Evolutionary conservation across 345 rosid species (phyloP).

Genomic region (Durio zibethinus): DNA sequence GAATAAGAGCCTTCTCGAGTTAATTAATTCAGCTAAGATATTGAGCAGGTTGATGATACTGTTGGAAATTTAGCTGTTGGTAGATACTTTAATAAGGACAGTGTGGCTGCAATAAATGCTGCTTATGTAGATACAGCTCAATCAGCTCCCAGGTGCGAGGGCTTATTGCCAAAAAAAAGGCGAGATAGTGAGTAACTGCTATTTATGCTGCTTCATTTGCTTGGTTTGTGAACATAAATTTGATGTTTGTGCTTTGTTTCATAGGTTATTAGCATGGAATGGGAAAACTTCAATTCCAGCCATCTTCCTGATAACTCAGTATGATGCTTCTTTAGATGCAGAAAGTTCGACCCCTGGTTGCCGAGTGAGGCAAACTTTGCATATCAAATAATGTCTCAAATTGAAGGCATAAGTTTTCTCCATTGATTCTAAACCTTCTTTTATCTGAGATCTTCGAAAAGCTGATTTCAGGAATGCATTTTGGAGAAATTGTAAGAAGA

Average conservation of each 20-base stretch:
- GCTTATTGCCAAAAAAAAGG: constrained; percentile 32
- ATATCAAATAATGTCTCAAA: background rate
- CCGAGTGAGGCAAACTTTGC: constrained; percentile 29
- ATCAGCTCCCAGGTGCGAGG: constrained; percentile 38
- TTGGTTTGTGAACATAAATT: background rate
- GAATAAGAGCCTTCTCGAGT: background rate
- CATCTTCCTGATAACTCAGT: constrained; percentile 54
- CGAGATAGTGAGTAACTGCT: constrained; percentile 37
- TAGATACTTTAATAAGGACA: constrained; percentile 49
- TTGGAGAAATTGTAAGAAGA: constrained; percentile 78
- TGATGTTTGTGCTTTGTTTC: background rate
- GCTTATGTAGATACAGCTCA: constrained; percentile 47
- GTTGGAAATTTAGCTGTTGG: constrained; percentile 63
- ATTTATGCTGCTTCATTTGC: background rate
- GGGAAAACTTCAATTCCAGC: constrained; percentile 58
- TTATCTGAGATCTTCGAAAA: constrained; percentile 53
- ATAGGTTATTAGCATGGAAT: constrained; percentile 57
- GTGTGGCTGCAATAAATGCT: constrained; percentile 58
- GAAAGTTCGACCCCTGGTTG: constrained; percentile 49
- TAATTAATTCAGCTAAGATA: background rate
- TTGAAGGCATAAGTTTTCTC: background rate
- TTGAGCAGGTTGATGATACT: constrained; percentile 47
- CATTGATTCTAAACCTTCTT: background rate
- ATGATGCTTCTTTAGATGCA: constrained; percentile 46
- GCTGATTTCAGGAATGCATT: constrained; percentile 53